Evolutionary conservation across 2,329 filamentous ascomycete species (phyloP).

Genomic region (Nothophoma quercina): DNA sequence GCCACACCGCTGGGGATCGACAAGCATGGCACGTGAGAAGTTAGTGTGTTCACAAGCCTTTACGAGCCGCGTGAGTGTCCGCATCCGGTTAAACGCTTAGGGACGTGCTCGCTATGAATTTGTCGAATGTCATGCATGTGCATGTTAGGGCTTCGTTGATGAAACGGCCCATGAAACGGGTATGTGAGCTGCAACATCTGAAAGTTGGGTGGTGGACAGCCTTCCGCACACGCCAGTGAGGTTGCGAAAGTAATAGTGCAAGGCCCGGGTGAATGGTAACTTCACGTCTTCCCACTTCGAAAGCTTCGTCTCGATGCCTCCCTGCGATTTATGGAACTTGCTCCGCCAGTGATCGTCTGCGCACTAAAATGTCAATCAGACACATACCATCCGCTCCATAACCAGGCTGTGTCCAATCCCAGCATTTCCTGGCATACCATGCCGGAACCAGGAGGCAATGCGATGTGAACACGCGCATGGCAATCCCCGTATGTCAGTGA

Average conservation of each 20-base stretch:
- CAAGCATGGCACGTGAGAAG: conserved; percentile 5
- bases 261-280: conserved; percentile 3
- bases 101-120: conserved; percentile 5
- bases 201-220: background rate
- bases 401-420: conserved; percentile 3
- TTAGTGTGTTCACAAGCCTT: conserved; percentile 5
- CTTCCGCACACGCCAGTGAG: background rate
- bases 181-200: background rate
- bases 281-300: background rate
- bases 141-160: conserved; percentile 7
- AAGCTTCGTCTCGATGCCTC: background rate
- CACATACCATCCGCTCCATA: conserved; percentile 6
- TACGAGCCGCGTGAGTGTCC: conserved; percentile 2
- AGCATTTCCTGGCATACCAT: conserved; percentile 1
- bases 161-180: background rate
- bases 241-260: background rate
- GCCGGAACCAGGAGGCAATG: background rate
- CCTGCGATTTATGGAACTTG: conserved; percentile 1
- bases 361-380: conserved; percentile 15
- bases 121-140: conserved; percentile 12
- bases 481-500: conserved; percentile 15
- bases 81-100: background rate
- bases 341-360: conserved; percentile 8
- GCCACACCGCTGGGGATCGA: conserved; percentile 21
- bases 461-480: background rate